A percentile compares a stretch with the other conserved stretches of the same genome.
These are phyloP conservation scores for Aspergillus sp. DNA, from an alignment of 2,329 filamentous ascomycete genomes.

Conservation along the genomic window DNA sequence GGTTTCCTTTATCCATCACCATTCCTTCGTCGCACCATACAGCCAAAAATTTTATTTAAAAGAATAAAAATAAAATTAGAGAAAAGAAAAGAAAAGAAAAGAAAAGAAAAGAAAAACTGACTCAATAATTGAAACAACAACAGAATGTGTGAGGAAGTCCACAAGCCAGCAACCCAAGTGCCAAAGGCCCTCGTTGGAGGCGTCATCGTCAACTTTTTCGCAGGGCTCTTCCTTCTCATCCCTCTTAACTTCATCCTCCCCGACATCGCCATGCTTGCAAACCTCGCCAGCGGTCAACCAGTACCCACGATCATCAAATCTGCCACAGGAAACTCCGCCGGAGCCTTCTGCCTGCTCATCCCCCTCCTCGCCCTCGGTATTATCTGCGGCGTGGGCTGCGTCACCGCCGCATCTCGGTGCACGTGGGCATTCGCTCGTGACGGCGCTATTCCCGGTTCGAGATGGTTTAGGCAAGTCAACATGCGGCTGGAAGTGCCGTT, in stretches of 20 bases:
- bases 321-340: slow-evolving; percentile 60
- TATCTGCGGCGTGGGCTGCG: slow-evolving; percentile 61
- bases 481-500: slow-evolving; percentile 59
- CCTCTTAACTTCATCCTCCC: slow-evolving; percentile 68
- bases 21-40: too few relatives aligned
- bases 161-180: slow-evolving; percentile 55
- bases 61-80: too few relatives aligned
- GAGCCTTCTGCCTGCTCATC: slow-evolving; percentile 69
- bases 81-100: too few relatives aligned
- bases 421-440: slow-evolving; percentile 67
- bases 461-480: slow-evolving; percentile 57
- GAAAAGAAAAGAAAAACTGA: too few relatives aligned
- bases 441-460: slow-evolving; percentile 60
- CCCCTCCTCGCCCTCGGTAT: slow-evolving; percentile 62
- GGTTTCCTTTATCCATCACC: slow-evolving; percentile 26
- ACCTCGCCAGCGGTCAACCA: slow-evolving; percentile 62
- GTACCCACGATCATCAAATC: slow-evolving; percentile 66
- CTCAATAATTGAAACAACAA: slow-evolving; percentile 8
- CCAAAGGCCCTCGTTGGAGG: slow-evolving; percentile 61
- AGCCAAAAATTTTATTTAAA: too few relatives aligned
- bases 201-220: slow-evolving; percentile 56
- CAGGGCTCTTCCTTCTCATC: slow-evolving; percentile 58
- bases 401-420: slow-evolving; percentile 63
- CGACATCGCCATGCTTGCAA: slow-evolving; percentile 55
- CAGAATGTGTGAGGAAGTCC: slow-evolving; percentile 60